Base-by-base conservation (phyloP, 2,329 filamentous ascomycete species). In the Rutstroemia sp. region DNA sequence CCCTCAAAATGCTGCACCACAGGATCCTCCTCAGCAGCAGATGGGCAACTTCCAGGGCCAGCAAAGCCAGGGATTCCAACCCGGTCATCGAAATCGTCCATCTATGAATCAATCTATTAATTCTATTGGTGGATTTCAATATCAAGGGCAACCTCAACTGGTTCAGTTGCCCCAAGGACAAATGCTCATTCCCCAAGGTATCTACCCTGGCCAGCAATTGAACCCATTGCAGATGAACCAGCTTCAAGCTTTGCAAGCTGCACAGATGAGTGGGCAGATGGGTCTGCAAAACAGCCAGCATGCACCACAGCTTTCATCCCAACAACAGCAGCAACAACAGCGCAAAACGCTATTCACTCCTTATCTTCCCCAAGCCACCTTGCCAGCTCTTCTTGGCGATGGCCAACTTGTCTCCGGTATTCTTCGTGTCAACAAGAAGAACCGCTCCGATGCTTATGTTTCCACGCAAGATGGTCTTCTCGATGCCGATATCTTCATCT, bases 401-500 rank as follows among this genome's bases (percentile, higher is more conserved):
- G 94, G 94, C 17, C 91, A 96, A 73, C 86, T 99, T 57, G 94
- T 99, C 54, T 92, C 92, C 60, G 94, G 94, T 76, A 91, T 96
- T 65, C 86, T 99, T 52, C 89, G 94, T 59, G 94, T 99, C 63
- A 99, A 99, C 82, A 99, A 97, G 79, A 99, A 99, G 80, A 99
- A 99, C 75, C 87, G 94, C 61, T 97, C 92, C 67, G 94, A 99
- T 73, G 94, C 94, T 27, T 99, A 99, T 68, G 94, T 99, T 55
- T 94, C 94, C 10, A 96, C 91, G 12, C 85, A 88, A 59, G 94
- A 99, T 70, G 84, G 84, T 48, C 76, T 87, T 58, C 80, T 99
- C 48, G 94, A 97, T 73, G 92, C 94, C 45, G 94, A 99, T 70
- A 99, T 99, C 69, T 99, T 99, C 74, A 99, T 99, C 68, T 99